Evolutionary conservation across 352 stramenopile species (phyloP), one percentile per base, ranked within the genome.

Genomic region (Phytophthora lateralis): DNA sequence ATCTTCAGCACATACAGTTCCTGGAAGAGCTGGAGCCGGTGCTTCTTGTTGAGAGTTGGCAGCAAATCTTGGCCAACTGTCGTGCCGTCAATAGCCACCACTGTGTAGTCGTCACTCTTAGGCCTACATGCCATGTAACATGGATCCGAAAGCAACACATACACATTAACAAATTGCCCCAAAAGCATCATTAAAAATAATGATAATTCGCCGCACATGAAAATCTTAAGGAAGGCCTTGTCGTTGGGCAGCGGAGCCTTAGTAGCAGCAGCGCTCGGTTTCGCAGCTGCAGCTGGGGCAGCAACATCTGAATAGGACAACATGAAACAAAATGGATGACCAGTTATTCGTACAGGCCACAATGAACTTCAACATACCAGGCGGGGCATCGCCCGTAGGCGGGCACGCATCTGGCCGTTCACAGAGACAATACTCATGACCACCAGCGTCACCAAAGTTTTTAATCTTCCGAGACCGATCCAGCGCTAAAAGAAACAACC

Each of bases 1-100:
- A 95, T 91, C 67, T 93, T 96, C n/a, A 96, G 69, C 24, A 96
- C 86, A 43, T 96, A 96, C 43, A 93, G 73, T 50, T 96, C 85
- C 56, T 93, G 84, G 74, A 93, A 93, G 2, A 93, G 76, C 49
- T 92, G 84, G 4, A 96, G 64, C 0, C 85, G 75, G 51, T 96
- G 88, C 60, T 95, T 95, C 44, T 93, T 96, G 66, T 91, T 93
- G 2, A 96, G 71, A n/a, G 85, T 91, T 15, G 88, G 88, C 45
- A 96, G 44, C 27, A 96, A 59, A 43, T 96, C 85, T 60, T 93
- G 85, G 17, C 88, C 85, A 1, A 88, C 82, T 7, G 82, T 96
- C 3, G 60, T 91, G 63, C 73, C 71, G 42, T 95, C 86, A 60
- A 96, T 89, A 2, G 88, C 82, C 18, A 95, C 86, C 37, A 96